Conservation (phyloP, 139 green algal species). For the Volvox reticuliferus region DNA sequence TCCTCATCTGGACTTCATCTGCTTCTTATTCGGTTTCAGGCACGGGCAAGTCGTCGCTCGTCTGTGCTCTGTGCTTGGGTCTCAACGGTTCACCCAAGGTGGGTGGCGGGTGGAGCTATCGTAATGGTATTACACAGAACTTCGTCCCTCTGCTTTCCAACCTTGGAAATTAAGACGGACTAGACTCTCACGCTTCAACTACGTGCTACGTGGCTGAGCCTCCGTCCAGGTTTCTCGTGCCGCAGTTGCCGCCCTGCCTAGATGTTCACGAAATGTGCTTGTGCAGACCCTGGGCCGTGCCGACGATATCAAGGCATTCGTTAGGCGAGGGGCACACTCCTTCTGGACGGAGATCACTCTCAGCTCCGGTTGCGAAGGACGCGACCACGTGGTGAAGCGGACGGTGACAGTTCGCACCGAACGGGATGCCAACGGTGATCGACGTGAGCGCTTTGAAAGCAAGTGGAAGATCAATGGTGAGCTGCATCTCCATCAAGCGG, state of each 20-base stretch:
- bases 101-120: not conserved
- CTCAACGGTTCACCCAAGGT: constrained; percentile 79
- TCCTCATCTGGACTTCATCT: not conserved
- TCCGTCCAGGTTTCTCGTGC: too few species aligned
- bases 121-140: too few species aligned
- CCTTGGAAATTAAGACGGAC: too few species aligned
- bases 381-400: constrained; percentile 62
- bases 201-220: too few species aligned
- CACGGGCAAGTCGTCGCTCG: constrained; percentile 94
- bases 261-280: too few species aligned
- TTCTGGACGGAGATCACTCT: constrained; percentile 85
- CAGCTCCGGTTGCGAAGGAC: constrained; percentile 44
- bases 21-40: constrained; percentile 55
- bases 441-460: constrained; percentile 60
- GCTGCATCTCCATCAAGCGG: not conserved
- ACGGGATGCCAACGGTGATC: not conserved
- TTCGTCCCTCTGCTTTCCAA: too few species aligned
- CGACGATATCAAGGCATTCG: constrained; percentile 85
- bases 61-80: constrained; percentile 93
- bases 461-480: constrained; percentile 78
- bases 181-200: too few species aligned
- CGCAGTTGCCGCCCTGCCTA: not conserved
- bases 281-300: constrained; percentile 84
- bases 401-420: not conserved
- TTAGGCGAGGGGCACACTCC: constrained; percentile 72